phyloP scores from a whole-genome alignment of 2,329 filamentous ascomycete species.

The Diaporthe nobilis region DNA sequence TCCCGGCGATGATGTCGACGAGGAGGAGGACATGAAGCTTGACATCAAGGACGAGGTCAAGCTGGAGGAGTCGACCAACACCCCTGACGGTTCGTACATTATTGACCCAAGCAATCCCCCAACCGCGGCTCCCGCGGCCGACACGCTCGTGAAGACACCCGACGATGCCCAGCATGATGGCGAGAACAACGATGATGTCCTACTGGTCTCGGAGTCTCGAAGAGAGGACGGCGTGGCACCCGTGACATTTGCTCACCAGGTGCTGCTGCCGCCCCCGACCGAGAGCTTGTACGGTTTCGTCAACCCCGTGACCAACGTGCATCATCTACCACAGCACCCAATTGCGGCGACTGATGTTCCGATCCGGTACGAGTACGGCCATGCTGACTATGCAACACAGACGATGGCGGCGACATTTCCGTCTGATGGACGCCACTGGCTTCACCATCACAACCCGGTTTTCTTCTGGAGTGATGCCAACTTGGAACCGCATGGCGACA shows the following conservation, averaged over 20 bases:
- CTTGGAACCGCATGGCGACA: constrained; percentile 14
- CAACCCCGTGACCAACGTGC: constrained; percentile 15
- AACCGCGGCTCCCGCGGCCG: background rate
- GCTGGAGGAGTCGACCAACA: constrained; percentile 39
- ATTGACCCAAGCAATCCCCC: constrained; percentile 10
- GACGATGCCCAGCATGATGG: background rate
- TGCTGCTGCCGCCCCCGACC: constrained; percentile 33
- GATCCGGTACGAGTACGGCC: constrained; percentile 18
- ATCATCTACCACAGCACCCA: constrained; percentile 24
- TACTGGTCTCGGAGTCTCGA: constrained; percentile 25
- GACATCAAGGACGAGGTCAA: constrained; percentile 38
- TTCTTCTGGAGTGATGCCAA: constrained; percentile 34
- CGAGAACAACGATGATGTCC: constrained; percentile 32
- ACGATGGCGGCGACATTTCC: constrained; percentile 14
- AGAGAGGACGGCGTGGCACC: constrained; percentile 11
- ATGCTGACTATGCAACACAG: constrained; percentile 40
- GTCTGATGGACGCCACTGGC: constrained; percentile 36
- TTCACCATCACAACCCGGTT: constrained; percentile 34
- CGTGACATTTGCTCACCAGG: constrained; percentile 25
- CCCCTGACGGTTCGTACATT: constrained; percentile 43
- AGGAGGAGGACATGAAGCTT: constrained; percentile 41
- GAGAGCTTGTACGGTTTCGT: constrained; percentile 38
- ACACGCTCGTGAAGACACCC: constrained; percentile 13
- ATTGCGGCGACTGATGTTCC: background rate
- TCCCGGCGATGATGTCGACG: constrained; percentile 40